Conservation (phyloP, 768 basidiomycete genomes). For the Pisolithus tinctorius region DNA sequence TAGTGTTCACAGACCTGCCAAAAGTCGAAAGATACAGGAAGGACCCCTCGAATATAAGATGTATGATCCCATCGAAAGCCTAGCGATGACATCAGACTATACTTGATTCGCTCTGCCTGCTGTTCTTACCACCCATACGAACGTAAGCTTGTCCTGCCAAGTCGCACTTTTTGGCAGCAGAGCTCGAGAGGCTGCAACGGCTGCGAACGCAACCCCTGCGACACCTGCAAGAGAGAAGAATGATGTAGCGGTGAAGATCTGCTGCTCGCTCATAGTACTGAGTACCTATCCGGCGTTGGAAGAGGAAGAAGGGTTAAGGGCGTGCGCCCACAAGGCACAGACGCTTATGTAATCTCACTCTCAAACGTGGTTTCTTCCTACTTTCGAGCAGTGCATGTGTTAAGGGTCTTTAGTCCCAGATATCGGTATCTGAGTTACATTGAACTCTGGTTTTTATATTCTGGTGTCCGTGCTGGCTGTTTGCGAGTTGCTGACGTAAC, state of each 20-base stretch:
- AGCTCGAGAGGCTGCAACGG: conserved; percentile 45
- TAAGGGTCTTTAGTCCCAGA: no score
- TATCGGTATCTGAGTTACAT: no score
- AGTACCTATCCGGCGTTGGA: no score
- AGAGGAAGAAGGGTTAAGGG: no score
- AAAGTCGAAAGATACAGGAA: conserved; percentile 75
- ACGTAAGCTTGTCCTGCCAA: conserved; percentile 61
- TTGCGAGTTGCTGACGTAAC: no score
- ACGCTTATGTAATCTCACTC: no score
- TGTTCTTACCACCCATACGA: conserved; percentile 67
- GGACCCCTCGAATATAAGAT: conserved; percentile 73
- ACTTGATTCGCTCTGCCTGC: background rate
- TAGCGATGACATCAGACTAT: conserved; percentile 18
- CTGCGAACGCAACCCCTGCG: conserved; percentile 40
- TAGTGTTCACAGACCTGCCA: conserved; percentile 65
- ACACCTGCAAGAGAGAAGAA: conserved; percentile 60
- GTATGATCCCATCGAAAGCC: conserved; percentile 78
- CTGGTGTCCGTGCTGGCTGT: no score
- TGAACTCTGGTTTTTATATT: no score
- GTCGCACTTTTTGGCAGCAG: conserved; percentile 58
- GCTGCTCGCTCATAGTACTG: background rate
- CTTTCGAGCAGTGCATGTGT: no score
- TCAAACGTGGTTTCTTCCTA: no score
- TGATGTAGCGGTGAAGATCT: conserved; percentile 54
- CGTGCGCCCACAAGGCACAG: no score